Conservation (phyloP, 2,329 filamentous ascomycete genomes). For the Canariomyces notabilis region DNA sequence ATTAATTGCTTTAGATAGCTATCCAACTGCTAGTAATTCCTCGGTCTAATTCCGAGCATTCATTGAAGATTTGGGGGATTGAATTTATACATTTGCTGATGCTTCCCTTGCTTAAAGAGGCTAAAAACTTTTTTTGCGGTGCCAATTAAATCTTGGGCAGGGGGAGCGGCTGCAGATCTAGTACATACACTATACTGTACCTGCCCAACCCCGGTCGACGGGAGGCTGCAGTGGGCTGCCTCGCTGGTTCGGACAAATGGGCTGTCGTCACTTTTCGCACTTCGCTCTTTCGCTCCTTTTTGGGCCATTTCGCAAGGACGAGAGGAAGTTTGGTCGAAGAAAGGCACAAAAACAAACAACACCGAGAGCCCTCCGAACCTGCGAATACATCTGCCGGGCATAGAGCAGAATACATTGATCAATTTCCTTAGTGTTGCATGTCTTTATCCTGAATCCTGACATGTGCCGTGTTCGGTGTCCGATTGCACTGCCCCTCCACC, state of each 20-base stretch:
- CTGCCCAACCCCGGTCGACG: no score
- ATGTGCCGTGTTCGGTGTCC: background rate
- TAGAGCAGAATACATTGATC: background rate
- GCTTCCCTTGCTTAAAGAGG: no score
- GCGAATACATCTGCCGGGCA: constrained; percentile 6
- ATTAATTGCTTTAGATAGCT: no score
- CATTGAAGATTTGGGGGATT: no score
- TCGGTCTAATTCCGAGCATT: no score
- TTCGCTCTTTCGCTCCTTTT: constrained; percentile 19
- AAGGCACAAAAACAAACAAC: constrained; percentile 2
- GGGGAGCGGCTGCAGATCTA: no score
- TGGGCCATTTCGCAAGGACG: constrained; percentile 14
- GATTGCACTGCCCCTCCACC: background rate
- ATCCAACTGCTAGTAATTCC: no score
- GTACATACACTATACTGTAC: no score
- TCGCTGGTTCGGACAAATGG: constrained; percentile 19
- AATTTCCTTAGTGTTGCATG: background rate
- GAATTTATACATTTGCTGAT: no score
- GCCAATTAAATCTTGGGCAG: no score
- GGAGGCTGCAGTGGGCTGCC: background rate
- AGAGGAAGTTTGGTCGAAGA: constrained; percentile 1
- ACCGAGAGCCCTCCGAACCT: no score
- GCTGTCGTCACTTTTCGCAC: constrained; percentile 11
- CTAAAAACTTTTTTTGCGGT: no score
- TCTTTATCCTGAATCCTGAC: constrained; percentile 5